A percentile compares a stretch with the other conserved stretches of the same genome.
Conservation (phyloP, 2,329 filamentous ascomycete species). For the Leptodontidium sp. region DNA sequence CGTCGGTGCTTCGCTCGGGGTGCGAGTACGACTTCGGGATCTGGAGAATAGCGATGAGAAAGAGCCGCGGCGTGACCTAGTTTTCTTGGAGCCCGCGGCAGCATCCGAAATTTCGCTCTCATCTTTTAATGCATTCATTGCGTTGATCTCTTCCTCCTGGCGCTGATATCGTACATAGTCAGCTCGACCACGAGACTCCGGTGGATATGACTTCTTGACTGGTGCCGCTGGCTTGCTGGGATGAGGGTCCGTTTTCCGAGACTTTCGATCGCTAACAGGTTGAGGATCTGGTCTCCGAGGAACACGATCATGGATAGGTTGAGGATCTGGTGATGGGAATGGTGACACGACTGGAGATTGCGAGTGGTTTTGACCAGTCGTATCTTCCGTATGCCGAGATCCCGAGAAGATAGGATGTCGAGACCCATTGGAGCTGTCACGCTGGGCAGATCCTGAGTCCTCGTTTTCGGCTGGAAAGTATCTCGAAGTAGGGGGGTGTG, state of each 20-base stretch:
- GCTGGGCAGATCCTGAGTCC: constrained; percentile 21
- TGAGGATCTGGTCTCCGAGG: neutral
- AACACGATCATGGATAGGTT: neutral
- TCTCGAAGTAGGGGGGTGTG: constrained; percentile 30
- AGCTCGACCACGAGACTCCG: constrained; percentile 15
- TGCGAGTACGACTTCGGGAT: constrained; percentile 23
- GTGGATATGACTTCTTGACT: constrained; percentile 13
- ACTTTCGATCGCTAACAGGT: neutral
- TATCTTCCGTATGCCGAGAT: neutral
- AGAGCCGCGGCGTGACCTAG: constrained; percentile 20
- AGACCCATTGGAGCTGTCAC: constrained; percentile 26
- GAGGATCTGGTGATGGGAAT: neutral
- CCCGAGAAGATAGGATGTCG: constrained; percentile 14
- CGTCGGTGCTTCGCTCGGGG: constrained; percentile 20
- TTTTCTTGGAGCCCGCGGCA: constrained; percentile 24
- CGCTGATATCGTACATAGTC: constrained; percentile 32
- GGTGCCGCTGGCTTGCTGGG: constrained; percentile 5
- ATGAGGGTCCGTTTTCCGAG: neutral
- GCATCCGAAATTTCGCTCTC: constrained; percentile 22
- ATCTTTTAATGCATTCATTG: constrained; percentile 26
- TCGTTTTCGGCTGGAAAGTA: constrained; percentile 26
- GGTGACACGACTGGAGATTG: constrained; percentile 14
- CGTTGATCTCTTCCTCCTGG: constrained; percentile 27
- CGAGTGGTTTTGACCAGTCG: neutral
- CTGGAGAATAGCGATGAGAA: constrained; percentile 16